Evolutionary conservation across 1,284 basidiomycete species (phyloP).

Genomic region (Apiotrichum gamsii): DNA sequence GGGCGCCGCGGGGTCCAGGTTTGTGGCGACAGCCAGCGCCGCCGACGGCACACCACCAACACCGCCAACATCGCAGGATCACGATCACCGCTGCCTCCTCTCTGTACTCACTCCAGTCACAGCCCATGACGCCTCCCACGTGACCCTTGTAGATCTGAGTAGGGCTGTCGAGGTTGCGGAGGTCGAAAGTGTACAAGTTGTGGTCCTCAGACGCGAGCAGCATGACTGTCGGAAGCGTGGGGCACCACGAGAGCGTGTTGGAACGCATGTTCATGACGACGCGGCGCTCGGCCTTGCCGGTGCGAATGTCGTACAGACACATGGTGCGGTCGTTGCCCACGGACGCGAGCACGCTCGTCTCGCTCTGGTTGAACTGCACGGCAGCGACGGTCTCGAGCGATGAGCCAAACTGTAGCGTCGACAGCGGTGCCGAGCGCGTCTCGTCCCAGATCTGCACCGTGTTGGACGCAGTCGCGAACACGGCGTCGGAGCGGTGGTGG

Average conservation of each 20-base stretch:
- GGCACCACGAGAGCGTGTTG: conserved; percentile 91
- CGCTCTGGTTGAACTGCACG: conserved; percentile 88
- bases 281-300: conserved; percentile 85
- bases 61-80: too few relatives aligned
- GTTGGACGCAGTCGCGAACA: conserved; percentile 92
- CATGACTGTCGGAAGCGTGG: conserved; percentile 84
- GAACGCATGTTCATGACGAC: conserved; percentile 86
- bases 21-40: too few relatives aligned
- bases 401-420: conserved; percentile 73
- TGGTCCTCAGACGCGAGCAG: conserved; percentile 96
- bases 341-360: conserved; percentile 86
- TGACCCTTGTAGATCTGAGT: conserved; percentile 96
- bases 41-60: too few relatives aligned
- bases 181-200: conserved; percentile 97
- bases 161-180: conserved; percentile 73
- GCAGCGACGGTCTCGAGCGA: conserved; percentile 79
- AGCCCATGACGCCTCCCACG: conserved; percentile 88
- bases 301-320: conserved; percentile 91
- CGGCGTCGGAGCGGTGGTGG: conserved; percentile 76
- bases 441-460: conserved; percentile 97
- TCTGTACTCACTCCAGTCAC: conserved; percentile 65
- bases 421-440: conserved; percentile 71
- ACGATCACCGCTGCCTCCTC: neutral
- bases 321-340: conserved; percentile 92
- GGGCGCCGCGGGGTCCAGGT: too few relatives aligned